phyloP scores from a whole-genome alignment of 768 basidiomycete species.

The Psilocybe subaeruginosa region DNA sequence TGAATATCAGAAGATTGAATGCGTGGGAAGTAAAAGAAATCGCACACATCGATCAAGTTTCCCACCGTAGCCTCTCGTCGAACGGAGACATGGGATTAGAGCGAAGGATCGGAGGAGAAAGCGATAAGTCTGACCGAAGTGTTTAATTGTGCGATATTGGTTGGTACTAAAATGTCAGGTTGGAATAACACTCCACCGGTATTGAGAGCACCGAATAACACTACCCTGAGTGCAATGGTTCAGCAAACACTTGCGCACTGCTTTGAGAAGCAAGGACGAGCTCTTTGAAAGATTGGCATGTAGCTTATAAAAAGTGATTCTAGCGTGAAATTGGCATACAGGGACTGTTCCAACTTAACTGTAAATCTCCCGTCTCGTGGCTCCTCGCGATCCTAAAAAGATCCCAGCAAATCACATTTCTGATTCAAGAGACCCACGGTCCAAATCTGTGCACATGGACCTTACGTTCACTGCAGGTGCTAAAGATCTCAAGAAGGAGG shows the following conservation, averaged over 20 bases:
- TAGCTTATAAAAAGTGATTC: not conserved
- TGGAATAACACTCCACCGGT: not conserved
- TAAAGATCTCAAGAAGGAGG: slow-evolving; percentile 1
- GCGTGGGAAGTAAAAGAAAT: slow-evolving; percentile 14
- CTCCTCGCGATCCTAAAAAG: not conserved
- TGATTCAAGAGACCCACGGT: not conserved
- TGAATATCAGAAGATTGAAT: slow-evolving; percentile 14
- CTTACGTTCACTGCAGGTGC: not conserved
- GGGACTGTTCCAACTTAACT: not conserved
- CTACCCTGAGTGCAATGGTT: no score
- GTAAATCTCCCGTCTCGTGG: slow-evolving; percentile 1
- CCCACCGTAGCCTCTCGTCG: slow-evolving; percentile 7
- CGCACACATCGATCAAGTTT: slow-evolving; percentile 7
- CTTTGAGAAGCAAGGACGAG: not conserved
- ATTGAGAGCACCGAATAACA: not conserved
- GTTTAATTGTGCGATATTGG: not conserved
- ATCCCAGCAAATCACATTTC: not conserved
- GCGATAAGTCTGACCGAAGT: slow-evolving; percentile 23
- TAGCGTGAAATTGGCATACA: not conserved
- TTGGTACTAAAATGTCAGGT: not conserved
- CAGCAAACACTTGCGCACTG: no score
- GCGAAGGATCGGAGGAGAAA: slow-evolving; percentile 29
- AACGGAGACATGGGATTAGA: slow-evolving; percentile 9
- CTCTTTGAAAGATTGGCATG: not conserved
- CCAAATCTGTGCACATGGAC: not conserved